These are phyloP conservation scores for Amanita pallidorosea DNA, from an alignment of 768 basidiomycete species.

Conservation along the genomic window DNA sequence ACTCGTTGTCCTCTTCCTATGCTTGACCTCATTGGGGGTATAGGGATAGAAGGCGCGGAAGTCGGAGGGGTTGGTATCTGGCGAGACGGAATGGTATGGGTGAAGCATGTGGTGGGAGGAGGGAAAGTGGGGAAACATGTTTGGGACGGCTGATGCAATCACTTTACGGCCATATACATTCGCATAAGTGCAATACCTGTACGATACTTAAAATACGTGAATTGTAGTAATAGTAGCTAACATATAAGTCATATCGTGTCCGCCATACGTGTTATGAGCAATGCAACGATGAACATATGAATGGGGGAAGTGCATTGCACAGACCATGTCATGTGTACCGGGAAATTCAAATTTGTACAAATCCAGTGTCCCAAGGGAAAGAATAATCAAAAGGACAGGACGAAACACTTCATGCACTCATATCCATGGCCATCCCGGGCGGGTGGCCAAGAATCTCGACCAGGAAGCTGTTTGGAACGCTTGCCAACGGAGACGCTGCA, in stretches of 20 bases:
- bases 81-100: constrained; percentile 27
- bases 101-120: constrained; percentile 17
- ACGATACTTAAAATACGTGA: constrained; percentile 5
- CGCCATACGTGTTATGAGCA: constrained; percentile 5
- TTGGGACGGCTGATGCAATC: constrained; percentile 11
- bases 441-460: constrained; percentile 41
- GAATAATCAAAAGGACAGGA: constrained; percentile 14
- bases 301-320: background rate
- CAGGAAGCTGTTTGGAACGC: constrained; percentile 54
- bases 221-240: constrained; percentile 7
- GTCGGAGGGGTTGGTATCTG: constrained; percentile 61
- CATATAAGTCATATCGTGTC: constrained; percentile 4
- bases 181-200: constrained; percentile 1
- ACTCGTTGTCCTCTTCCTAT: constrained; percentile 81
- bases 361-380: constrained; percentile 8
- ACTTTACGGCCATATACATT: constrained; percentile 2
- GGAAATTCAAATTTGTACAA: constrained; percentile 3
- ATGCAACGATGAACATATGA: constrained; percentile 4
- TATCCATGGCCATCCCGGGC: constrained; percentile 14
- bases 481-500: constrained; percentile 48
- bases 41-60: constrained; percentile 83
- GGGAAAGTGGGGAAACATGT: constrained; percentile 23
- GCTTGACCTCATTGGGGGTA: constrained; percentile 89
- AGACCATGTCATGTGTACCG: background rate
- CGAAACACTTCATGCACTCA: constrained; percentile 10